Base-by-base conservation (phyloP, 2,329 filamentous ascomycete genomes). In the Aspergillus bombycis region DNA sequence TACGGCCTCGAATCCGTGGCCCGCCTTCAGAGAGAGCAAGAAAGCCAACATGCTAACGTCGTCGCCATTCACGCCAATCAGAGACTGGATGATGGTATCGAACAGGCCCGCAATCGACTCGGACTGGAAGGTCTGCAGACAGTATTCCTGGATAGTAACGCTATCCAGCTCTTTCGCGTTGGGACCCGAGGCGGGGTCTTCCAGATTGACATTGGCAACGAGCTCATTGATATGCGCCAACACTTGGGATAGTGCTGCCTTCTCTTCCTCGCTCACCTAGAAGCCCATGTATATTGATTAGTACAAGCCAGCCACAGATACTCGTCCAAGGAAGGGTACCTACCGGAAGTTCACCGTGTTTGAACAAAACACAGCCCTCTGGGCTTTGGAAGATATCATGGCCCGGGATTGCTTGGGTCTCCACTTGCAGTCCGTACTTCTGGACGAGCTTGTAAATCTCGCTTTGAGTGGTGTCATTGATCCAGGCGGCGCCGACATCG, bases 21-120 rank as follows among this genome's bases (percentile, higher is more conserved):
- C 83, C 19, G 78, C 78, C 68, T 82, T 83, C 76, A 81, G 82
- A 71, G 87, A 86, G 68, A 86, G 78, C 32, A 88, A 75, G 67
- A 88, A 85, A 68, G 75, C 86, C 3, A 85, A 70, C 1, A 84
- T 83, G 19, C 79, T 82, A 10, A 86, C 68, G n/a, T 86, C 83
- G 1, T 61, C 63, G 0, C 83, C 78, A 46, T 86, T 81, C 0
- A 81, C 72, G 0, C 85, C 85, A 1, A 86, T 72, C 78, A 85
- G 81, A 4, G 79, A 83, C 1, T 80, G 73, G 1, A 36, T 38
- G 28, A 64, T 58, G 28, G 57, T 50, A 19, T 67, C 57, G 77
- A 79, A 76, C 79, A 84, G 6, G 83, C 72, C 21, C 65, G 77
- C 3, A 76, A 77, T 5, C 74, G 78, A 3, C 2, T 61, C 52